These are phyloP conservation scores for Yarrowia yakushimensis DNA, from an alignment of 805 yeast genomes.

Conservation along the genomic window DNA sequence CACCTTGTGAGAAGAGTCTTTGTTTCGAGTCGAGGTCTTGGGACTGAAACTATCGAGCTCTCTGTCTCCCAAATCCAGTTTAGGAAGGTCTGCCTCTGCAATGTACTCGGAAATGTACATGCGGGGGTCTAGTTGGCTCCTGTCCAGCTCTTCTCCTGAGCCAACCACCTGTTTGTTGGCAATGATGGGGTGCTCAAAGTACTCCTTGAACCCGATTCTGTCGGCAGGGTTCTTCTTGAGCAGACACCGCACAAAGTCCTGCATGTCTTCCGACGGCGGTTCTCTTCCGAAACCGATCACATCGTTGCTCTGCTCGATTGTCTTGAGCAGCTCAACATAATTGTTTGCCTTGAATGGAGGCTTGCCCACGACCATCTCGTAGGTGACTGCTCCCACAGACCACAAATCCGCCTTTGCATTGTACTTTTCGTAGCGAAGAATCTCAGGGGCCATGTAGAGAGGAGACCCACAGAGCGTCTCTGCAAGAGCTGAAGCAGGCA, in stretches of 20 bases:
- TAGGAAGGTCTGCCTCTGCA: conserved; percentile 24
- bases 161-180: conserved; percentile 39
- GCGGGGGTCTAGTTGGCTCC: conserved; percentile 67
- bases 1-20: not conserved
- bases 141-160: conserved; percentile 51
- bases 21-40: not conserved
- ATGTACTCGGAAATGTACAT: conserved; percentile 82
- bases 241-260: conserved; percentile 66
- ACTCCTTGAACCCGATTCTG: conserved; percentile 83
- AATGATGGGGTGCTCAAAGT: conserved; percentile 71
- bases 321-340: conserved; percentile 82
- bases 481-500: conserved; percentile 91
- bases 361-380: conserved; percentile 93
- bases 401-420: conserved; percentile 96
- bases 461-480: conserved; percentile 98
- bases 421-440: conserved; percentile 87
- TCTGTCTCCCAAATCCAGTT: not conserved
- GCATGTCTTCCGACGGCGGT: conserved; percentile 67
- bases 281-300: conserved; percentile 53
- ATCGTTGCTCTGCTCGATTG: conserved; percentile 79
- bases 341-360: conserved; percentile 95
- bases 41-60: not conserved
- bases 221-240: conserved; percentile 82
- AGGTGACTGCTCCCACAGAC: conserved; percentile 96
- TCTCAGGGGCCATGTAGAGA: conserved; percentile 98